Evolutionary conservation across 192 early-diverging fungal genomes (phyloP).

Genomic region (Rhizoclosmatium sp.): DNA sequence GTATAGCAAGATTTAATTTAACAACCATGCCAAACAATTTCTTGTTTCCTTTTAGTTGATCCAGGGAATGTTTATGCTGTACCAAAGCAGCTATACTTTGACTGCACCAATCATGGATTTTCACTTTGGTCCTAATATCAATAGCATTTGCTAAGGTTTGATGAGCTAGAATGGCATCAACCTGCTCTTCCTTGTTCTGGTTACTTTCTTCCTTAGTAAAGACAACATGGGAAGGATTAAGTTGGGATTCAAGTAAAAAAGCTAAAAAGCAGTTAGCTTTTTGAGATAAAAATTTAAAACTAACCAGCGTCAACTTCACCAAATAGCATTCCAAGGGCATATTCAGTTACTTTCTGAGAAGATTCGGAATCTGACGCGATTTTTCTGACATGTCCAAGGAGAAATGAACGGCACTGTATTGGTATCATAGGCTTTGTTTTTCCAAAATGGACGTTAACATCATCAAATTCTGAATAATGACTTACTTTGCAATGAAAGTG

Average conservation of each 20-base stretch:
- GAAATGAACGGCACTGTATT: constrained; percentile 61
- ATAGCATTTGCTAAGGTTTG: background rate
- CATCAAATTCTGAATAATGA: constrained; percentile 2
- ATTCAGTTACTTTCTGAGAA: constrained; percentile 25
- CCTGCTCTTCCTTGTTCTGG: constrained; percentile 74
- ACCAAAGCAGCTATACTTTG: too few species aligned
- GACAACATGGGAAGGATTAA: constrained; percentile 58
- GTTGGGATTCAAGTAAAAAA: constrained; percentile 43
- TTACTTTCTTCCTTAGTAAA: constrained; percentile 83
- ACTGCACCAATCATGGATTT: too few species aligned
- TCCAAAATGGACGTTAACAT: constrained; percentile 1
- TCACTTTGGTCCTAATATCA: too few species aligned
- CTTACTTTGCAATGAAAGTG: constrained; percentile 62
- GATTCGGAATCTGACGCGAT: constrained; percentile 43
- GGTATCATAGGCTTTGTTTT: constrained; percentile 54
- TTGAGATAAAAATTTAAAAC: background rate
- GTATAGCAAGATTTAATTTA: too few species aligned
- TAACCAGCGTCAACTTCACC: constrained; percentile 36
- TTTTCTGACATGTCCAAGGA: constrained; percentile 52
- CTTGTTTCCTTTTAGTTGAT: too few species aligned
- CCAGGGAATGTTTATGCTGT: too few species aligned
- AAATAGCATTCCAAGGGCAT: constrained; percentile 37
- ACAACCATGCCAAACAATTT: too few species aligned
- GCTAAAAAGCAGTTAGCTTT: background rate
- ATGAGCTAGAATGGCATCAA: constrained; percentile 57